Evolutionary conservation across 257 asterid genomes (phyloP).

Genomic region (Lithospermum erythrorhizon): DNA sequence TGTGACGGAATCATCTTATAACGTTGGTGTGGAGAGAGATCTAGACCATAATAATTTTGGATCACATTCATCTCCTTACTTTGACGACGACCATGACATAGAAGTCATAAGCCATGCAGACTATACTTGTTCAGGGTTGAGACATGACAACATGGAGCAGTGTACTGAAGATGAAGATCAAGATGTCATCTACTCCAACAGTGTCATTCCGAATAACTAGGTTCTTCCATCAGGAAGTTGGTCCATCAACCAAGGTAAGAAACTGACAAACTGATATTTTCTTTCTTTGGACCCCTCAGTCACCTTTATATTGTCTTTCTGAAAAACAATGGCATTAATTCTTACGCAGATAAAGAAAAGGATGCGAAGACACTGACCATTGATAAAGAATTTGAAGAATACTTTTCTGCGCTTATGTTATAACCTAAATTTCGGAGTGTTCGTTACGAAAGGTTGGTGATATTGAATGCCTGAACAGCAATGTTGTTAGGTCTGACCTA

Average conservation of each 20-base stretch:
- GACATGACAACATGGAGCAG: slow-evolving; percentile 11
- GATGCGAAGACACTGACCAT: slow-evolving; percentile 46
- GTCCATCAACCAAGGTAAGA: slow-evolving; percentile 39
- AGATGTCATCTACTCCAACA: slow-evolving; percentile 20
- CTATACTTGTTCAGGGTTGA: slow-evolving; percentile 27
- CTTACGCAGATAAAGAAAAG: slow-evolving; percentile 47
- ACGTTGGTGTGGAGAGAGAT: neutral
- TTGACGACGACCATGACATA: slow-evolving; percentile 27
- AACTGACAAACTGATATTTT: neutral
- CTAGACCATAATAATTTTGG: slow-evolving; percentile 11
- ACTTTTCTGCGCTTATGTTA: slow-evolving; percentile 38
- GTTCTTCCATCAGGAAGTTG: slow-evolving; percentile 67
- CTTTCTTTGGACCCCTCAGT: neutral
- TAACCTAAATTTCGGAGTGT: too few relatives aligned
- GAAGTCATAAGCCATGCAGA: slow-evolving; percentile 27
- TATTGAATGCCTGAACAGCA: neutral
- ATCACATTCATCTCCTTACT: slow-evolving; percentile 14
- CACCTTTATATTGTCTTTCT: neutral
- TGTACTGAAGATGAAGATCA: slow-evolving; percentile 24
- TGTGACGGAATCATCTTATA: slow-evolving; percentile 9
- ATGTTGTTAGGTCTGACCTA: too few relatives aligned
- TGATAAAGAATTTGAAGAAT: slow-evolving; percentile 80
- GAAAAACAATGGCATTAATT: neutral
- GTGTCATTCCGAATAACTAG: slow-evolving; percentile 20
- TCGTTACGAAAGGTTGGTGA: neutral